These are phyloP conservation scores for Eucalyptus guilfoylei DNA, from an alignment of 345 rosid species.

Conservation along the genomic window DNA sequence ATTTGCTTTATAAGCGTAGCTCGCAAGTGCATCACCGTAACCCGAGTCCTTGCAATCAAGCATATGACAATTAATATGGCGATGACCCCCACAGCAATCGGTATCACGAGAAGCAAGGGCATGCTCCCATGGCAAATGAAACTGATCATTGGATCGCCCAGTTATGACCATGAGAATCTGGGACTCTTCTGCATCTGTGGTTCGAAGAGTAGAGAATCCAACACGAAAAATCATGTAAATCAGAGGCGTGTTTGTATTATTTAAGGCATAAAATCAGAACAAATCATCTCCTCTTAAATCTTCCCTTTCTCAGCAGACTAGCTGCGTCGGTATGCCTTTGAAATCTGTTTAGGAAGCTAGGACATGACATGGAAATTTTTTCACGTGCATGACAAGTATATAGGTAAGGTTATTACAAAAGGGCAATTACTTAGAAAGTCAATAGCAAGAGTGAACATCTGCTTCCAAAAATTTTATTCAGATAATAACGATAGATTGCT, in stretches of 20 bases:
- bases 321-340: neutral
- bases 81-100: conserved; percentile 3
- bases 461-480: neutral
- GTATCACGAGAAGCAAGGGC: conserved; percentile 9
- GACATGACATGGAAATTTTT: neutral
- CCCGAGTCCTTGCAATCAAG: conserved; percentile 21
- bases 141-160: neutral
- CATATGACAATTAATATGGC: conserved; percentile 11
- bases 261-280: neutral
- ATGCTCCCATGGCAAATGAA: conserved; percentile 4
- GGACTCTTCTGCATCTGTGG: neutral
- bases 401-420: neutral
- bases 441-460: neutral
- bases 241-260: neutral
- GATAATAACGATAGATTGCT: neutral
- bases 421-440: neutral
- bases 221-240: neutral
- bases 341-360: neutral
- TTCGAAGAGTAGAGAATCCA: neutral
- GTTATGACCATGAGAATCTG: neutral
- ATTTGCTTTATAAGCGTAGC: conserved; percentile 47
- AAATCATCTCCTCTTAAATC: neutral
- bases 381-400: neutral
- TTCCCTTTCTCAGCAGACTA: neutral
- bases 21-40: conserved; percentile 34